Evolutionary conservation across 305 asterid species (phyloP), one percentile per base, ranked within the genome.

Genomic region (Fraxinus baroniana): DNA sequence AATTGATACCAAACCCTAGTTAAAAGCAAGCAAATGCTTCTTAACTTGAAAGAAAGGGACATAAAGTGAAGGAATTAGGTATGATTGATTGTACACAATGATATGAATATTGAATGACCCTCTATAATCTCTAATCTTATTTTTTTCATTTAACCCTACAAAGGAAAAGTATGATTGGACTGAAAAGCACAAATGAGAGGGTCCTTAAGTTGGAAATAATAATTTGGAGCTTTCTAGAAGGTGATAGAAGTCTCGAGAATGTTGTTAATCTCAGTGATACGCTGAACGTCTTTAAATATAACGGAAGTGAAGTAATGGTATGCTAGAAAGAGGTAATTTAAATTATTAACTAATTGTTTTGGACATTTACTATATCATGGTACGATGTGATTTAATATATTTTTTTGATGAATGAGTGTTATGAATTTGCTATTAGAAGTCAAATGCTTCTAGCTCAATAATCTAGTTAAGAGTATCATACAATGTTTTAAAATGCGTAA

Each of bases 41-140:
- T 89, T 88, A 87, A 85, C 83, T 83, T 83, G 89, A 82, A 87
- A 89, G 91, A 92, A 86, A 90, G 81, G 78, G 93, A 92, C 91
- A 91, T 86, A 89, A 92, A 88, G 90, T 85, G 83, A 76, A 75
- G 81, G 87, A 36, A 62, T 8, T 39, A 39, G 85, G 88, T 81
- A 49, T 83, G 81, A 84, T 84, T 60, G 68, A 60, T 7, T 60
- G 32, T 20, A 6, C 55, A 44, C 55, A 44, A 2, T 44, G 17
- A 44, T 12, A 44, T 44, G 55, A 44, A 5, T n/a, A 57, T 22
- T 57, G 26, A 57, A 57, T 57, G 66, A 12, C 68, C 28, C 12
- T 57, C 20, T 18, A 2, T 57, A 2, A 1, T n/a, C 70, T 20
- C 70, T 18, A 18, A n/a, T n/a, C 13, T n/a, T 60, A 2, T 7